Conservation (phyloP, 192 early-diverging fungal species). For the Phlyctochytrium arcticum region DNA sequence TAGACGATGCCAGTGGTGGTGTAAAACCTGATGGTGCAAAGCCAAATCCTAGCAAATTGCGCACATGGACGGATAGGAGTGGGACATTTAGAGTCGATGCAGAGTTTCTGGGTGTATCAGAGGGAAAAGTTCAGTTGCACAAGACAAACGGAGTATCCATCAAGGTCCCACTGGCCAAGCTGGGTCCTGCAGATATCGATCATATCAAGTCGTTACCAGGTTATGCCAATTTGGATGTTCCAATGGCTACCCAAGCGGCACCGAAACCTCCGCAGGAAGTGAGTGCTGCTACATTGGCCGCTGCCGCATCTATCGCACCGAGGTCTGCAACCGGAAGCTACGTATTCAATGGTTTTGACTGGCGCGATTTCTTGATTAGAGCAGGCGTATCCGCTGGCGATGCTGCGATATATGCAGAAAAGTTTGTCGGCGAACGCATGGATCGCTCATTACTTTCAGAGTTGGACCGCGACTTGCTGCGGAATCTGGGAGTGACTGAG, state of each 20-base stretch:
- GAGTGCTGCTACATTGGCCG: slow-evolving; percentile 27
- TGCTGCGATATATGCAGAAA: slow-evolving; percentile 73
- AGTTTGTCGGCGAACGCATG: slow-evolving; percentile 83
- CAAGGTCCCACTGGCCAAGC: slow-evolving; percentile 84
- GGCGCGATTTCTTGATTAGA: slow-evolving; percentile 89
- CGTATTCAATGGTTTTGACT: slow-evolving; percentile 79
- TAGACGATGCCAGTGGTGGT: background rate
- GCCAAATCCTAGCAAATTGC: slow-evolving; percentile 62
- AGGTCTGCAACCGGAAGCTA: slow-evolving; percentile 8
- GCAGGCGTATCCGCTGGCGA: slow-evolving; percentile 67
- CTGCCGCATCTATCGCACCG: slow-evolving; percentile 19
- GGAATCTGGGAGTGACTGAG: slow-evolving; percentile 76
- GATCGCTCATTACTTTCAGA: slow-evolving; percentile 75
- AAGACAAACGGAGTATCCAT: slow-evolving; percentile 95
- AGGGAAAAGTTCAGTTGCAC: slow-evolving; percentile 89
- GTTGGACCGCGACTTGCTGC: slow-evolving; percentile 69
- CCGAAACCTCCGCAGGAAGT: slow-evolving; percentile 8
- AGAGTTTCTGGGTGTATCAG: slow-evolving; percentile 68
- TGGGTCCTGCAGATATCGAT: slow-evolving; percentile 55
- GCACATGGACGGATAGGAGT: slow-evolving; percentile 90
- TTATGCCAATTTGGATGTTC: slow-evolving; percentile 24
- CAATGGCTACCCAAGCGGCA: slow-evolving; percentile 23
- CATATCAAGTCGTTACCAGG: slow-evolving; percentile 41
- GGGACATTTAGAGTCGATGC: slow-evolving; percentile 93
- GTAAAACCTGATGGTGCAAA: slow-evolving; percentile 5